Evolutionary conservation across 2,329 filamentous ascomycete species (phyloP), one percentile per base, ranked within the genome.

Genomic region (Fusarium graminum): DNA sequence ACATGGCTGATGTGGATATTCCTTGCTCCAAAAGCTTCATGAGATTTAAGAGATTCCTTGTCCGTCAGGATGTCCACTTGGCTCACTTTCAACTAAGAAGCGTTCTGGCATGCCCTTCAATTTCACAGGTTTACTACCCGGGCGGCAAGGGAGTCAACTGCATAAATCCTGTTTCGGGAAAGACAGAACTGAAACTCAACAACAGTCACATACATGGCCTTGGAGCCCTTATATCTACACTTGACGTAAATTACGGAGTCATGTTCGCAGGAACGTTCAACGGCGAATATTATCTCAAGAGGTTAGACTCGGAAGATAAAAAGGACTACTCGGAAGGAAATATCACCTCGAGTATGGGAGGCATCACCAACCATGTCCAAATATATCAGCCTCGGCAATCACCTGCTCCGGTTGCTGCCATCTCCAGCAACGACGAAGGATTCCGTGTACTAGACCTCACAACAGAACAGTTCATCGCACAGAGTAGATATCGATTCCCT

Each of bases 11-110:
- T 28, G 52, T 52, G 13, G 65, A 69, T 29, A 72, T 85, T 7
- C 78, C 78, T 0, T 74, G 77, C 13, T 75, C 69, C 1, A 80
- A 83, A 17, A 84, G 77, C 66, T 89, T 84, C 72, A 89, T 89
- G 71, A 81, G 82, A 49, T 90, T 89, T 71, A 81, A 80, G 39
- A 81, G 79, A 38, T 88, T 88, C 81, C 80, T 85, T 61, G 79
- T 89, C 40, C 80, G 82, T 43, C 80, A 79, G 19, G 80, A 87
- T 49, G 79, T 87, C 25, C 79, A 82, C 61, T 75, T 90, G 17
- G 80, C 86, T n/a, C 88, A 91, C 75, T 90, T 90, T 62, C 88
- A 91, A 72, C 79, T 90, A 13, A 85, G 88, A 41, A 89, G 88
- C 68, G 79, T 89, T 16, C 76, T 91, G 19, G 86, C 85, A 4